phyloP scores from a whole-genome alignment of 192 early-diverging fungal genomes.

The Mortierella antarctica region DNA sequence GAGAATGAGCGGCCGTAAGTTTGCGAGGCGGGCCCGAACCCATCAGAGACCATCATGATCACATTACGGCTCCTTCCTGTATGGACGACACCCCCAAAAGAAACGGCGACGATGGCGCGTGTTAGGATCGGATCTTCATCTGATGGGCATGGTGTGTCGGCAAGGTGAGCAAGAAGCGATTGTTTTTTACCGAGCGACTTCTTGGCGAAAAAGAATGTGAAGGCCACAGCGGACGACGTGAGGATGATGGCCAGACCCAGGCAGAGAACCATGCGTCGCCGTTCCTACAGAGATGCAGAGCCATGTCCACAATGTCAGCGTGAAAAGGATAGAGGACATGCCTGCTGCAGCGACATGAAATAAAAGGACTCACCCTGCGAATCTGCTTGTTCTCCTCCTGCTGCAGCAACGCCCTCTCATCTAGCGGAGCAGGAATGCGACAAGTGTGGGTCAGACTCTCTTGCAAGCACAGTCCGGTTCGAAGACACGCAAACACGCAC shows the following conservation, averaged over 20 bases:
- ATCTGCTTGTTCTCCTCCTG: slow-evolving; percentile 32
- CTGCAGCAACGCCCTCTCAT: slow-evolving; percentile 21
- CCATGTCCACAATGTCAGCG: neutral
- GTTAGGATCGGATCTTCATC: too few species aligned
- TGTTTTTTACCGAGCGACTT: slow-evolving; percentile 17
- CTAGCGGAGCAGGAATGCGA: neutral
- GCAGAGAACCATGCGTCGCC: slow-evolving; percentile 30
- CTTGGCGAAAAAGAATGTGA: slow-evolving; percentile 33
- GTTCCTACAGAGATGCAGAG: slow-evolving; percentile 8
- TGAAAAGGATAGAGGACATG: too few species aligned
- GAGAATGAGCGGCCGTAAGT: slow-evolving; percentile 87
- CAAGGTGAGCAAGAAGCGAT: neutral
- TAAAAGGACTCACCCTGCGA: slow-evolving; percentile 6
- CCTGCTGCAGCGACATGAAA: too few species aligned
- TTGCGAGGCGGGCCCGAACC: slow-evolving; percentile 94
- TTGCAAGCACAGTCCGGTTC: neutral
- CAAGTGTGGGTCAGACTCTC: neutral
- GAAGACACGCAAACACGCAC: neutral
- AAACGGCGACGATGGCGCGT: neutral
- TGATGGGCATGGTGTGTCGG: neutral
- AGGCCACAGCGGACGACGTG: slow-evolving; percentile 31
- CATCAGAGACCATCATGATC: slow-evolving; percentile 95
- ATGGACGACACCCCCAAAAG: neutral
- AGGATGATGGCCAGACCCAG: slow-evolving; percentile 27
- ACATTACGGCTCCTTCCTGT: slow-evolving; percentile 68